phyloP scores from a whole-genome alignment of 1,284 basidiomycete genomes.

The Leccinum pachyderme region DNA sequence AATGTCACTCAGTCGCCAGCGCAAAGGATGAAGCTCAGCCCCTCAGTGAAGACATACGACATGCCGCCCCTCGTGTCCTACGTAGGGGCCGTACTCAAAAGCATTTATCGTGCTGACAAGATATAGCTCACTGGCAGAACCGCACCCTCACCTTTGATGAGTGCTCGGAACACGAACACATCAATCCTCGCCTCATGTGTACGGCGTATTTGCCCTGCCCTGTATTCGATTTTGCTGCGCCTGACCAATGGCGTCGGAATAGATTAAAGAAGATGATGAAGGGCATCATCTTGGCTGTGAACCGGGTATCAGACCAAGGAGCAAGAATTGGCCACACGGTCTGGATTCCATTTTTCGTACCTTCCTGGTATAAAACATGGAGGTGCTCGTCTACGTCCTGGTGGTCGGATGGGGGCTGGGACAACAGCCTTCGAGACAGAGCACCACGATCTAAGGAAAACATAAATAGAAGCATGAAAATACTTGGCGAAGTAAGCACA shows the following conservation, averaged over 20 bases:
- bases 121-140: neutral
- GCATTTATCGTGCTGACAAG: neutral
- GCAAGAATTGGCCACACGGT: neutral
- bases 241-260: neutral
- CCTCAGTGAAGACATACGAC: neutral
- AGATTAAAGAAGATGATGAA: neutral
- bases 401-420: neutral
- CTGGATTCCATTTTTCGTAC: neutral
- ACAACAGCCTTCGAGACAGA: neutral
- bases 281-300: neutral
- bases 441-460: neutral
- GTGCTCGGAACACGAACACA: neutral
- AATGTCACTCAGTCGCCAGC: neutral
- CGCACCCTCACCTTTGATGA: neutral
- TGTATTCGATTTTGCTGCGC: neutral
- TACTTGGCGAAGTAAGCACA: neutral
- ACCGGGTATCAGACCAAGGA: neutral
- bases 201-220: too few species aligned
- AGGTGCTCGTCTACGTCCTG: neutral
- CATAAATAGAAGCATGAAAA: neutral
- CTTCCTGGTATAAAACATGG: neutral
- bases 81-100: neutral
- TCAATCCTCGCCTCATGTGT: neutral
- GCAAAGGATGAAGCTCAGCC: neutral
- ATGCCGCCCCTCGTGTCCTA: neutral